Conservation (phyloP, 495 filamentous ascomycete species). For the Entonaema liquescens region DNA sequence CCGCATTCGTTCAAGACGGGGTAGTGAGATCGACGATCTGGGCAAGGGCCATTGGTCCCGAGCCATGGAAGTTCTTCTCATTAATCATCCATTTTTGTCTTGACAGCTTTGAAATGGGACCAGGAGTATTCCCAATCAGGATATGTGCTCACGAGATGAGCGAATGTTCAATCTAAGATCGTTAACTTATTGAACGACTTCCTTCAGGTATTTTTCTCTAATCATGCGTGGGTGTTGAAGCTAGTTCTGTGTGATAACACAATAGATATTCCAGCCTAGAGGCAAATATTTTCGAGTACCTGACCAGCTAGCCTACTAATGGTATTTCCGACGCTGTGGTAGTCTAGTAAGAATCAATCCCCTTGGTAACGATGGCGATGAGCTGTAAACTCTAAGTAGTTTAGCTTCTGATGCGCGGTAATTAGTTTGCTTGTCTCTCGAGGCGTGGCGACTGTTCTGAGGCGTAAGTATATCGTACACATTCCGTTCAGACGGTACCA, state of each 20-base stretch:
- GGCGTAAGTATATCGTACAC: not conserved
- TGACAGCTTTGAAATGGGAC: constrained; percentile 14
- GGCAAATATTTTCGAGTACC: not conserved
- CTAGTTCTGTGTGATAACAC: not conserved
- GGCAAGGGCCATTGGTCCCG: constrained; percentile 40
- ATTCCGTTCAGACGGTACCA: constrained; percentile 13
- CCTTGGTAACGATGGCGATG: not conserved
- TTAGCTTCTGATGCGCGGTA: constrained; percentile 7
- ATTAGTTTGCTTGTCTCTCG: not conserved
- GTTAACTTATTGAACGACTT: constrained; percentile 3
- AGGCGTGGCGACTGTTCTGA: not conserved
- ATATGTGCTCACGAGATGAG: constrained; percentile 11
- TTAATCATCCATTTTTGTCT: constrained; percentile 37
- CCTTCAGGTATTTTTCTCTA: not conserved
- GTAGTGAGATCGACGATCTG: constrained; percentile 43
- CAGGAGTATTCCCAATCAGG: constrained; percentile 23
- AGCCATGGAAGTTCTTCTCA: constrained; percentile 39
- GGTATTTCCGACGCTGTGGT: not conserved
- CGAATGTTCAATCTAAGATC: constrained; percentile 9
- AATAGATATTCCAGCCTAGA: not conserved
- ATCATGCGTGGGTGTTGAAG: not conserved
- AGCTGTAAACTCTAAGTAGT: constrained; percentile 6
- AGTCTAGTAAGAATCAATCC: not conserved
- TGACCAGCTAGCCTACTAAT: not conserved
- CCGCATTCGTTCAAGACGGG: constrained; percentile 38